These are phyloP conservation scores for Eryngium alpinum DNA, from an alignment of 140 eudicot genomes.

Conservation along the genomic window DNA sequence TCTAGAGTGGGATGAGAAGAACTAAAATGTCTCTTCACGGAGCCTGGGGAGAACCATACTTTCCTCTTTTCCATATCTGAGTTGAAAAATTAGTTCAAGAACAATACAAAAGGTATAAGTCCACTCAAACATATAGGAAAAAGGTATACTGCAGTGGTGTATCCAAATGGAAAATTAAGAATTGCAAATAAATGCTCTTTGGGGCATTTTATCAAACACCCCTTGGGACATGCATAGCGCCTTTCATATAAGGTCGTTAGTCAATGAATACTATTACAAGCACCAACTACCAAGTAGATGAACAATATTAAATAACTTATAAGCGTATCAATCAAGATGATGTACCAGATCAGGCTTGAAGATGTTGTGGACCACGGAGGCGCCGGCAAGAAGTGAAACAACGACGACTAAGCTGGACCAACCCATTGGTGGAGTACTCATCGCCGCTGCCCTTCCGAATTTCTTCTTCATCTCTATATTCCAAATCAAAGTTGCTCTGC, in stretches of 20 bases:
- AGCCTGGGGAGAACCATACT: too few relatives aligned
- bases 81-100: too few relatives aligned
- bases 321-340: too few relatives aligned
- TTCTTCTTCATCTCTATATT: slow-evolving; percentile 39
- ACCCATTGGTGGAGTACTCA: slow-evolving; percentile 80
- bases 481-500: too few relatives aligned
- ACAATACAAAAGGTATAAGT: not conserved
- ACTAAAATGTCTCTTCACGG: too few relatives aligned
- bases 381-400: slow-evolving; percentile 75
- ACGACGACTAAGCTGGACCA: slow-evolving; percentile 74
- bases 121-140: not conserved
- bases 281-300: too few relatives aligned
- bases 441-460: slow-evolving; percentile 61
- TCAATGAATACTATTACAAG: too few relatives aligned
- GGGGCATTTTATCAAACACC: slow-evolving; percentile 38
- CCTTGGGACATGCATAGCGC: slow-evolving; percentile 8
- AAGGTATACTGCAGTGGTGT: too few relatives aligned
- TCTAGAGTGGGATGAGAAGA: too few relatives aligned
- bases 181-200: not conserved
- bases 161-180: not conserved
- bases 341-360: slow-evolving; percentile 90
- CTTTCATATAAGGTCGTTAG: too few relatives aligned
- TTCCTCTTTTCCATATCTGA: too few relatives aligned
- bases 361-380: slow-evolving; percentile 77
- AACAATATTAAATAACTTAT: too few relatives aligned